Evolutionary conservation across 495 filamentous ascomycete genomes (phyloP).

Genomic region (Tuber indicum): DNA sequence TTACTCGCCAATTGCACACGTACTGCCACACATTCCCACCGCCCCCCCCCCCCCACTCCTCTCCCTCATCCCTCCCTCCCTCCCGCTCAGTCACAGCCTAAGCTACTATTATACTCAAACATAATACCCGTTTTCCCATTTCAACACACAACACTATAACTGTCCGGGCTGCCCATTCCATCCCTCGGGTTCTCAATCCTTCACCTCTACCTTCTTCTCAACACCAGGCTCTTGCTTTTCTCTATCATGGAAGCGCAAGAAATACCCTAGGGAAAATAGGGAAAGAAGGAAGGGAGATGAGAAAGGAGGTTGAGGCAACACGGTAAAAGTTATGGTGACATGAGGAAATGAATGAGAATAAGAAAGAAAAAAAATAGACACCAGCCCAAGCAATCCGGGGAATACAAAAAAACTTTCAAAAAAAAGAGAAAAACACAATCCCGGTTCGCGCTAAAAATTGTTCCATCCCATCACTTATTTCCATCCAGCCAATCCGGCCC

Average conservation of each 20-base stretch:
- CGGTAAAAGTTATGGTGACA: not conserved
- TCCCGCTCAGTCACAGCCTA: not conserved
- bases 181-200: not conserved
- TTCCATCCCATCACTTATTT: conserved; percentile 21
- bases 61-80: not conserved
- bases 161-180: not conserved
- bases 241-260: not conserved
- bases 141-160: not conserved
- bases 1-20: not conserved
- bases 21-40: not conserved
- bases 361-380: conserved; percentile 25
- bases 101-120: not conserved
- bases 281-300: not conserved
- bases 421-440: not conserved
- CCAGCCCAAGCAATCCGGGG: conserved; percentile 35
- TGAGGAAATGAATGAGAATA: conserved; percentile 12
- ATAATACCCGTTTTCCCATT: not conserved
- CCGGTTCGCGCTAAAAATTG: conserved; percentile 13
- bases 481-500: conserved; percentile 34
- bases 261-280: not conserved
- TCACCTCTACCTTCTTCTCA: not conserved
- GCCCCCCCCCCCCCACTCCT: too few relatives aligned
- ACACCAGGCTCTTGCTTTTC: not conserved
- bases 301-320: not conserved
- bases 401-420: conserved; percentile 18